A percentile compares a stretch with the other conserved stretches of the same genome.
These are phyloP conservation scores for Xylaria sp. DNA, from an alignment of 2,329 filamentous ascomycete species.

Conservation along the genomic window DNA sequence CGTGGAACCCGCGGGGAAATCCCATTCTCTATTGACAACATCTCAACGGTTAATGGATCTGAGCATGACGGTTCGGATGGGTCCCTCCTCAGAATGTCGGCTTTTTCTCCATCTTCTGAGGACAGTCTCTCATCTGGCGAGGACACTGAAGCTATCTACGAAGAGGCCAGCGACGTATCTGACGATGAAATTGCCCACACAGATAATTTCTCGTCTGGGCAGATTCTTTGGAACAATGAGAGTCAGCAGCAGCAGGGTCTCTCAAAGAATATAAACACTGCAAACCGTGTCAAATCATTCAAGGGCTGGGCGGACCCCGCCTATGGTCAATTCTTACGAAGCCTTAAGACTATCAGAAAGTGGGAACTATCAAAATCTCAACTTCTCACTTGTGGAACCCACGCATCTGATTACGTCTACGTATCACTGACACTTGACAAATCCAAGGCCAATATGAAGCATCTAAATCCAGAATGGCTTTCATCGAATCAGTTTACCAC, in stretches of 20 bases:
- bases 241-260: slow-evolving; percentile 36
- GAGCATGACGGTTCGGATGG: slow-evolving; percentile 2
- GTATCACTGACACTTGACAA: slow-evolving; percentile 51
- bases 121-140: slow-evolving; percentile 37
- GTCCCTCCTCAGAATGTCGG: not conserved
- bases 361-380: slow-evolving; percentile 58
- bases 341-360: slow-evolving; percentile 53
- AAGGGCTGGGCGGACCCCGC: slow-evolving; percentile 39
- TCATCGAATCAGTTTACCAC: slow-evolving; percentile 55
- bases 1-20: slow-evolving; percentile 1
- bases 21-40: not conserved
- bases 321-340: slow-evolving; percentile 45
- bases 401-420: slow-evolving; percentile 54
- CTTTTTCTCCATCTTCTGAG: slow-evolving; percentile 29
- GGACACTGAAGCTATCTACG: slow-evolving; percentile 30
- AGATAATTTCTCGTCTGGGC: slow-evolving; percentile 23
- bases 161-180: slow-evolving; percentile 18
- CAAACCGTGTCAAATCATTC: slow-evolving; percentile 33
- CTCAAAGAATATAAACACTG: slow-evolving; percentile 39
- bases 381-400: slow-evolving; percentile 49
- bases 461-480: slow-evolving; percentile 52
- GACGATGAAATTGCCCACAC: slow-evolving; percentile 26
- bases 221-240: slow-evolving; percentile 22
- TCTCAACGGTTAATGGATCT: not conserved
- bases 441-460: slow-evolving; percentile 42